Conservation (phyloP, 2,329 filamentous ascomycete genomes). For the Neofusicoccum parvum region DNA sequence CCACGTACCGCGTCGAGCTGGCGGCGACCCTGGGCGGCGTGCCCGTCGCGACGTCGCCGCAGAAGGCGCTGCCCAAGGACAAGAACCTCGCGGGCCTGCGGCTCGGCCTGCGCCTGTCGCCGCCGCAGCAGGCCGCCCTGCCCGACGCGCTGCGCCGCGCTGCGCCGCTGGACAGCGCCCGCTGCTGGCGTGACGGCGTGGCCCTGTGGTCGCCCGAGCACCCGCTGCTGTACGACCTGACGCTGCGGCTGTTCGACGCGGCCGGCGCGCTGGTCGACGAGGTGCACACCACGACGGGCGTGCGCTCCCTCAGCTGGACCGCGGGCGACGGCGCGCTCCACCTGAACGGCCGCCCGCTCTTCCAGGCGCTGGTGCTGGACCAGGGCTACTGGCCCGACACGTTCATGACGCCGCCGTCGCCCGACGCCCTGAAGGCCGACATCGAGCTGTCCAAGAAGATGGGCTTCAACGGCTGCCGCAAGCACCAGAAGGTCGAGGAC, state of each 20-base stretch:
- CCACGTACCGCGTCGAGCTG: slow-evolving; percentile 55
- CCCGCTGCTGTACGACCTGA: slow-evolving; percentile 59
- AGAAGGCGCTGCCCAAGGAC: slow-evolving; percentile 51
- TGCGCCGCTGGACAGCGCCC: slow-evolving; percentile 42
- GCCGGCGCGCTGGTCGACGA: slow-evolving; percentile 52
- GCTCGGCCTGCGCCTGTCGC: slow-evolving; percentile 52
- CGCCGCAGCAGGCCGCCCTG: slow-evolving; percentile 45
- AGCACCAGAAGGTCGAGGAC: slow-evolving; percentile 67
- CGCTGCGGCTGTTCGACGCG: slow-evolving; percentile 54
- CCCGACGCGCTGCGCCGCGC: slow-evolving; percentile 38
- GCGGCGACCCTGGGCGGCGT: slow-evolving; percentile 56
- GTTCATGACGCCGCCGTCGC: slow-evolving; percentile 62
- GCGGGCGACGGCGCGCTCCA: slow-evolving; percentile 61
- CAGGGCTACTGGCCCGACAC: slow-evolving; percentile 67
- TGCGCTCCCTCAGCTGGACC: slow-evolving; percentile 63
- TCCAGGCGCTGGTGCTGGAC: slow-evolving; percentile 63
- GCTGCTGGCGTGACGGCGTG: slow-evolving; percentile 56
- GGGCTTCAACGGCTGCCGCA: slow-evolving; percentile 67
- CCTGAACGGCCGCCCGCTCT: slow-evolving; percentile 61
- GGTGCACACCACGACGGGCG: slow-evolving; percentile 62
- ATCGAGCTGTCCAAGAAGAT: slow-evolving; percentile 61
- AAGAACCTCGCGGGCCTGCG: slow-evolving; percentile 52
- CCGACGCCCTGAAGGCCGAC: slow-evolving; percentile 51
- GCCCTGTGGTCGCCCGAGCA: slow-evolving; percentile 65
- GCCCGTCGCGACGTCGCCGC: slow-evolving; percentile 48